phyloP scores from a whole-genome alignment of 139 green algal species.

The Astrephomene gubernaculifera region DNA sequence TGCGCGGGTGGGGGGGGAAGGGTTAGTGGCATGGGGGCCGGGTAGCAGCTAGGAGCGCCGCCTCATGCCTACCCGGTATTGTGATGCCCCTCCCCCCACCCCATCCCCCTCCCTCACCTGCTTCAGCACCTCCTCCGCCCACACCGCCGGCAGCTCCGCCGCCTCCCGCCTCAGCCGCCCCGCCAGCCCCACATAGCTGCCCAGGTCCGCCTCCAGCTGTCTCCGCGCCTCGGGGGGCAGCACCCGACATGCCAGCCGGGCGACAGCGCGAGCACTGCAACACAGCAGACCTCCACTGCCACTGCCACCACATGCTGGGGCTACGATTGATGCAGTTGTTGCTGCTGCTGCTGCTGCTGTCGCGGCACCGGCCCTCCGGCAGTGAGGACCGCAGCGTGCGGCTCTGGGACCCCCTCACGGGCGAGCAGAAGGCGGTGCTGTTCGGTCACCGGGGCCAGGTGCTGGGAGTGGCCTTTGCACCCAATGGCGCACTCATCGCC shows the following conservation, averaged over 20 bases:
- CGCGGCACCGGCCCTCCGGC: too few relatives aligned
- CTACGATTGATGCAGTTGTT: too few relatives aligned
- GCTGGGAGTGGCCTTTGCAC: constrained; percentile 27
- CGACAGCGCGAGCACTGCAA: constrained; percentile 31
- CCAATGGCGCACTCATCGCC: constrained; percentile 46
- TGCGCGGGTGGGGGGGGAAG: too few relatives aligned
- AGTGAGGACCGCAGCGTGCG: constrained; percentile 45
- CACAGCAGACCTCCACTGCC: constrained; percentile 13
- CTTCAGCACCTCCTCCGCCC: constrained; percentile 27
- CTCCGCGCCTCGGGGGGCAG: constrained; percentile 35
- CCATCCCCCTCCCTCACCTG: constrained; percentile 3
- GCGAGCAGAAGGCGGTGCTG: constrained; percentile 45
- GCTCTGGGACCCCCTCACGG: constrained; percentile 48
- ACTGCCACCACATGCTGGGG: too few relatives aligned
- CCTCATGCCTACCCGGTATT: too few relatives aligned
- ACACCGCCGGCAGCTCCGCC: constrained; percentile 44
- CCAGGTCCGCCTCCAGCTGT: constrained; percentile 49
- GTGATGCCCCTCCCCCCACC: neutral
- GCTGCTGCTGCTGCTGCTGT: too few relatives aligned
- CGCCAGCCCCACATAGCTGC: constrained; percentile 16
- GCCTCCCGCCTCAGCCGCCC: neutral
- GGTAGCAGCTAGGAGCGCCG: too few relatives aligned
- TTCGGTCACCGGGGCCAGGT: constrained; percentile 42
- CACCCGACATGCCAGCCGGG: neutral
- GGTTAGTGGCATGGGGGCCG: too few relatives aligned